Base-by-base conservation (phyloP, 108 stramenopile genomes). In the Cyclostephanos invisitatus region DNA sequence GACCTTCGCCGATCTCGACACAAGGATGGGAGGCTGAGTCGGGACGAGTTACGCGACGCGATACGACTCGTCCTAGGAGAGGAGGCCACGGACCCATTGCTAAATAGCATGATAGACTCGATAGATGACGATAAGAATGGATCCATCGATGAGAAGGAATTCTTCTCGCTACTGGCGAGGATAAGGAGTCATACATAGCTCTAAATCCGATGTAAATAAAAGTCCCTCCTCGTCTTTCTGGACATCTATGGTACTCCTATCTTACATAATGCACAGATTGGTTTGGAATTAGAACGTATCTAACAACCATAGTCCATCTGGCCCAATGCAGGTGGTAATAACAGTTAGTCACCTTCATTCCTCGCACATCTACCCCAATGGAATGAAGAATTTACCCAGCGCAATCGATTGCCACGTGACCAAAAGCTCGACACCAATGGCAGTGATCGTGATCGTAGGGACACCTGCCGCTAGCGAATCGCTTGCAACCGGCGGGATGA, bases 391-490 rank as follows among this genome's bases (percentile, higher is more conserved):
- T 42, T 42, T 42, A 42, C 4, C 21, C 21, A 20, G 22, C n/a
- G 73, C 92, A 93, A 29, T 85, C 27, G 68, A 37, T 58, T 0
- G 90, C 93, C 25, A 86, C 58, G 70, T 94, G 93, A 10, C 93
- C 93, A 17, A 11, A 12, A n/a, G 57, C 29, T 44, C 67, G 66
- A 70, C 93, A 94, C 64, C 72, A 81, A 77, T 94, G 93, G 67
- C 93, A 94, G 44, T 94, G 75, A 7, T 84, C 85, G 60, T 94
- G 93, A 80, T 94, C 93, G 5, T 82, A 83, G 6, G 70, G 74
- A 70, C 93, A 94, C 11, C 55, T 47, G 14, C 28, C 36, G 40
- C 62, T 46, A 20, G 17, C 21, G 48, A 50, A 63, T n/a, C 59
- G 47, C 46, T 78, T 78, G 63, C 78, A 80, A 65, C 90, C 92